These are phyloP conservation scores for Torulaspora delbrueckii DNA, from an alignment of 805 yeast genomes.

Conservation along the genomic window DNA sequence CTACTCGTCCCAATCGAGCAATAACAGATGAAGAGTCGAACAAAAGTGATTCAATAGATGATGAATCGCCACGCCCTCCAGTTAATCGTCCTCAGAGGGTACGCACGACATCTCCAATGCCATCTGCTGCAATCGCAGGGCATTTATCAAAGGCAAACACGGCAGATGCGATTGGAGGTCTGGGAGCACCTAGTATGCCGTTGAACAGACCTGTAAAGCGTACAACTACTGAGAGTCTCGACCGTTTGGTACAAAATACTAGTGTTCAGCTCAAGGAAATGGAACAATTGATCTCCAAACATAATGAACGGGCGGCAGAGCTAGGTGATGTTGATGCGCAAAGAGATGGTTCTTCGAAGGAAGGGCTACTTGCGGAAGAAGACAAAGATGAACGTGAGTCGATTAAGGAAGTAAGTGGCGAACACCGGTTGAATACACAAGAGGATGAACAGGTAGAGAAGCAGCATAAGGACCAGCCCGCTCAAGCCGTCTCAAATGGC, in stretches of 20 bases:
- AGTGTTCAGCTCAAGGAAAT: conserved; percentile 15
- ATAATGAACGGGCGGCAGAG: not conserved
- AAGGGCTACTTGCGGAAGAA: too few relatives aligned
- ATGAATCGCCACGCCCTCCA: conserved; percentile 13
- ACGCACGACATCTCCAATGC: conserved; percentile 11
- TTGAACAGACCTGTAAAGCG: conserved; percentile 7
- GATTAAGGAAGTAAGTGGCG: too few relatives aligned
- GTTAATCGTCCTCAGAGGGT: conserved; percentile 16
- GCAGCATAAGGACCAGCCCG: too few relatives aligned
- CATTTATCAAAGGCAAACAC: conserved; percentile 8
- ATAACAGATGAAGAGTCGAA: not conserved
- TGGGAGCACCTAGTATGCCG: conserved; percentile 11
- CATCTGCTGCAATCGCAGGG: conserved; percentile 10
- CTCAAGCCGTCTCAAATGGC: too few relatives aligned
- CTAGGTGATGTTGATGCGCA: too few relatives aligned
- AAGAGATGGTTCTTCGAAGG: too few relatives aligned
- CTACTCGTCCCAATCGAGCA: not conserved
- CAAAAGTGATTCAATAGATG: not conserved
- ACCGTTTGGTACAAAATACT: conserved; percentile 13
- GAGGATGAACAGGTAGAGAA: too few relatives aligned
- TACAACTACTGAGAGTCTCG: conserved; percentile 12
- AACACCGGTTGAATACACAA: too few relatives aligned
- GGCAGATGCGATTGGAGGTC: not conserved
- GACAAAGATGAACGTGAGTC: too few relatives aligned
- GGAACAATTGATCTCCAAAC: conserved; percentile 7